These are phyloP conservation scores for Fusarium redolens DNA, from an alignment of 2,329 filamentous ascomycete species.

Conservation along the genomic window DNA sequence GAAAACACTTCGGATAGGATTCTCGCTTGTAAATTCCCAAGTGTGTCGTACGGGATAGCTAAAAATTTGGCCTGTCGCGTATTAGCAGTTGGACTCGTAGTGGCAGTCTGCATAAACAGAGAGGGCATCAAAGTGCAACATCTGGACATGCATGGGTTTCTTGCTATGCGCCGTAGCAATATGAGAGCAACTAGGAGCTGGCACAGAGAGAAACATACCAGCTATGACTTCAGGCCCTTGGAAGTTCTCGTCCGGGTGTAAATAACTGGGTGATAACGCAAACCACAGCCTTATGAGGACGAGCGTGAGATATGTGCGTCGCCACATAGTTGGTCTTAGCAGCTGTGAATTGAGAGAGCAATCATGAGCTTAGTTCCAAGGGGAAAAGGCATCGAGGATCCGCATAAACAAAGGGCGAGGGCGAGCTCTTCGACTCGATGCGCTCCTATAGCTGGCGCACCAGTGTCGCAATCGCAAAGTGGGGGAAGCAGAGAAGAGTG, in stretches of 20 bases:
- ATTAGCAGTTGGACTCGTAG: conserved; percentile 25
- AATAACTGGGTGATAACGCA: conserved; percentile 92
- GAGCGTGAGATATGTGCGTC: conserved; percentile 86
- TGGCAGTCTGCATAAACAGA: background rate
- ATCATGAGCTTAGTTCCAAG: conserved; percentile 42
- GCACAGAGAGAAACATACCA: conserved; percentile 66
- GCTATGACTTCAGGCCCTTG: conserved; percentile 98
- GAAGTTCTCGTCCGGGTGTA: conserved; percentile 99
- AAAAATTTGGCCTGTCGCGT: conserved; percentile 82
- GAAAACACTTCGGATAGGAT: conserved; percentile 94
- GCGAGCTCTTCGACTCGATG: conserved; percentile 5
- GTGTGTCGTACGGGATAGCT: conserved; percentile 89
- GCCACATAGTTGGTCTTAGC: conserved; percentile 76
- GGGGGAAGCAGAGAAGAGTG: background rate
- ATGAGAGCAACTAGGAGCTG: background rate
- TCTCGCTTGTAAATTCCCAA: conserved; percentile 93
- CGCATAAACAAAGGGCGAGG: conserved; percentile 22
- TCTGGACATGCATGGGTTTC: background rate
- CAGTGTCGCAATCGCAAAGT: conserved; percentile 10
- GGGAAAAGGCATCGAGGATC: conserved; percentile 35
- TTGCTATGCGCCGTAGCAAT: background rate
- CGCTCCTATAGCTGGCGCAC: background rate
- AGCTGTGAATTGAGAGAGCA: conserved; percentile 38
- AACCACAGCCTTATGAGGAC: conserved; percentile 92
- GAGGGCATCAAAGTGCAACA: background rate